Conservation (phyloP, 257 asterid genomes). For the Solanum pennellii region DNA sequence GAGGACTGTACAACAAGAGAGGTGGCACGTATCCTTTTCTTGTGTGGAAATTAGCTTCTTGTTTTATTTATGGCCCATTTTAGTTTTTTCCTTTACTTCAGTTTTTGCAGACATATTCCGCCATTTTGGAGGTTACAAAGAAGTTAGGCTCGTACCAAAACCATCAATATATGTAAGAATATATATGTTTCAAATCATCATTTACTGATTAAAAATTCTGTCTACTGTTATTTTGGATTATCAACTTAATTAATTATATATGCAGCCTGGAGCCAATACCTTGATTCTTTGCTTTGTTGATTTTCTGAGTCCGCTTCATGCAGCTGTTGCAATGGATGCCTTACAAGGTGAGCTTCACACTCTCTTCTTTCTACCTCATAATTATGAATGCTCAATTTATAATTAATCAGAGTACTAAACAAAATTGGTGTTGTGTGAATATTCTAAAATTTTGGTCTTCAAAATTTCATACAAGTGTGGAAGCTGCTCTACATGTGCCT, state of each 20-base stretch:
- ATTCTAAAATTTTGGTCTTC: too few species aligned
- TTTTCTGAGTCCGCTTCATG: slow-evolving; percentile 70
- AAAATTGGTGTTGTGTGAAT: too few species aligned
- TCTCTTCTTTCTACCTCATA: neutral
- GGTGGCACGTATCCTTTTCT: slow-evolving; percentile 70
- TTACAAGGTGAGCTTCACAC: slow-evolving; percentile 43
- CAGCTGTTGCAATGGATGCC: slow-evolving; percentile 74
- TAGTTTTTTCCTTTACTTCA: slow-evolving; percentile 38
- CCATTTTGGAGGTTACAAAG: slow-evolving; percentile 74
- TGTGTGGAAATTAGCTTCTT: neutral
- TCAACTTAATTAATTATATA: neutral
- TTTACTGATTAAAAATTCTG: too few species aligned
- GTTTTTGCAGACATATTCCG: slow-evolving; percentile 57
- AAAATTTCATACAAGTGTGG: neutral
- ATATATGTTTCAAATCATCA: neutral
- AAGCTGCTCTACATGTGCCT: neutral
- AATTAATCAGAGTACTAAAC: too few species aligned
- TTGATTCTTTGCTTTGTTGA: slow-evolving; percentile 77
- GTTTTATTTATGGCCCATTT: neutral
- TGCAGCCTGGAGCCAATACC: slow-evolving; percentile 65
- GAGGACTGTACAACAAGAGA: slow-evolving; percentile 63
- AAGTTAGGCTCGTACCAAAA: slow-evolving; percentile 64
- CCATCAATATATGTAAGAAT: slow-evolving; percentile 60
- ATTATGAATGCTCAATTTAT: too few species aligned
- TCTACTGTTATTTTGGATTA: neutral